A percentile compares a stretch with the other conserved stretches of the same genome.
Conservation (phyloP, 1,139 yeast species). For the Yamadazyma aaseri region DNA sequence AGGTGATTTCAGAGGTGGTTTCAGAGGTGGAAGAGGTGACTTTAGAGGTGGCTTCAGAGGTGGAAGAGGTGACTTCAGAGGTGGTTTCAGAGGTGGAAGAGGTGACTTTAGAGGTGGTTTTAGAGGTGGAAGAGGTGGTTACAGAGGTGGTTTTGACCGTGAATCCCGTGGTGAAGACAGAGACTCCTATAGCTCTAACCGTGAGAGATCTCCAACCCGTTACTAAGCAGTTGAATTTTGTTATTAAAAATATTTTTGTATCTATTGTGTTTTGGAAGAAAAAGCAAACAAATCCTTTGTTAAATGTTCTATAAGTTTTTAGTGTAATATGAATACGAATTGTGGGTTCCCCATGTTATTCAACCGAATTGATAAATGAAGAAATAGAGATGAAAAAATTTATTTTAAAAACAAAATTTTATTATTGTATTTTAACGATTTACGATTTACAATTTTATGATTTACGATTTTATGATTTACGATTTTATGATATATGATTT, state of each 20-base stretch:
- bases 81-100: constrained; percentile 39
- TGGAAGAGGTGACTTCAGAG: constrained; percentile 35
- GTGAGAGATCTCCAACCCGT: constrained; percentile 52
- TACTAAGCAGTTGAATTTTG: constrained; percentile 20
- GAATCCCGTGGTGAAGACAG: constrained; percentile 39
- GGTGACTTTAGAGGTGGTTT: constrained; percentile 33
- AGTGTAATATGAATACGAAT: constrained; percentile 6
- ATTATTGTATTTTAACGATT: too few relatives aligned
- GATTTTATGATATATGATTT: too few relatives aligned
- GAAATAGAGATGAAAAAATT: too few relatives aligned
- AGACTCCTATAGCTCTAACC: constrained; percentile 30
- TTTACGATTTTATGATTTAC: too few relatives aligned
- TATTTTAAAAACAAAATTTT: too few relatives aligned
- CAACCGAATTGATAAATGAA: background rate
- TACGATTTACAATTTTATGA: too few relatives aligned
- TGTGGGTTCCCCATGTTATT: constrained; percentile 7
- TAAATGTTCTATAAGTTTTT: constrained; percentile 6
- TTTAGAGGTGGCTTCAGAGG: constrained; percentile 38
- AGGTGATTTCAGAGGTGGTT: constrained; percentile 38
- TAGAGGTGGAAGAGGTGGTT: constrained; percentile 41
- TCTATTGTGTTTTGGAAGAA: background rate
- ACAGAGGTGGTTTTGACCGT: constrained; percentile 36
- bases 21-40: constrained; percentile 28
- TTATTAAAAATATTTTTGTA: background rate
- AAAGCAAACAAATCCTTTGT: background rate